These are phyloP conservation scores for Pyricularia sp. DNA, from an alignment of 2,329 filamentous ascomycete species.

Conservation along the genomic window DNA sequence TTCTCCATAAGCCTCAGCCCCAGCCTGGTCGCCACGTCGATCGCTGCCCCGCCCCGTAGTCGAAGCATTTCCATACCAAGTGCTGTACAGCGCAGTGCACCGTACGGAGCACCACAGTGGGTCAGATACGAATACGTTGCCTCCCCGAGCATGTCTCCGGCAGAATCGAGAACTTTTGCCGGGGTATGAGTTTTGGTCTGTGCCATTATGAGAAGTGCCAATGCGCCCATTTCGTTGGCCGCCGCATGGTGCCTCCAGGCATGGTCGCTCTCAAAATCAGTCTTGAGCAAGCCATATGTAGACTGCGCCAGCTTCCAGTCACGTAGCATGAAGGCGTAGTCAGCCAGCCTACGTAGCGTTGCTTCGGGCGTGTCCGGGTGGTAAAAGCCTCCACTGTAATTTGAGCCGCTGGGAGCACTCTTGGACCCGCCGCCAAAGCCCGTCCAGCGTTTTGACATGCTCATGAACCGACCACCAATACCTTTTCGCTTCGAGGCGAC, in stretches of 20 bases:
- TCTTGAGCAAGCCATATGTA: conserved; percentile 81
- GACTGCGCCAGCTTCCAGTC: conserved; percentile 91
- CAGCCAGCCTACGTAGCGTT: conserved; percentile 83
- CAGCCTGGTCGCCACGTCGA: conserved; percentile 85
- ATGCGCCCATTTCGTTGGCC: conserved; percentile 87
- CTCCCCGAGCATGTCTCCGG: conserved; percentile 82
- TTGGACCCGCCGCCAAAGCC: conserved; percentile 60
- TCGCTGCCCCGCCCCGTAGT: conserved; percentile 66
- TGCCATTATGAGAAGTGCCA: conserved; percentile 72
- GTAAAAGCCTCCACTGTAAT: conserved; percentile 74
- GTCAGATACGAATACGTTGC: conserved; percentile 90
- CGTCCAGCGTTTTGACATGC: conserved; percentile 81
- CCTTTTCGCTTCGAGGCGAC: conserved; percentile 84
- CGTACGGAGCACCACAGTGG: conserved; percentile 69
- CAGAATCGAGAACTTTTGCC: conserved; percentile 47
- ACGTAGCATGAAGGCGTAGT: conserved; percentile 93
- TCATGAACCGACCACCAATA: conserved; percentile 88
- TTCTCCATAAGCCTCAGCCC: conserved; percentile 70
- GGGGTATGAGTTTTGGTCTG: conserved; percentile 47
- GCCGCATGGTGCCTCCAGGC: conserved; percentile 94
- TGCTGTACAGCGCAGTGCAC: conserved; percentile 67
- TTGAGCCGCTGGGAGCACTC: conserved; percentile 41
- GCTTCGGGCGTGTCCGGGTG: conserved; percentile 77
- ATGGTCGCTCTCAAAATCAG: conserved; percentile 90
- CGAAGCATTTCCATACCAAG: conserved; percentile 74